Conservation (phyloP, 495 filamentous ascomycete species). For the Podospora appendiculata region DNA sequence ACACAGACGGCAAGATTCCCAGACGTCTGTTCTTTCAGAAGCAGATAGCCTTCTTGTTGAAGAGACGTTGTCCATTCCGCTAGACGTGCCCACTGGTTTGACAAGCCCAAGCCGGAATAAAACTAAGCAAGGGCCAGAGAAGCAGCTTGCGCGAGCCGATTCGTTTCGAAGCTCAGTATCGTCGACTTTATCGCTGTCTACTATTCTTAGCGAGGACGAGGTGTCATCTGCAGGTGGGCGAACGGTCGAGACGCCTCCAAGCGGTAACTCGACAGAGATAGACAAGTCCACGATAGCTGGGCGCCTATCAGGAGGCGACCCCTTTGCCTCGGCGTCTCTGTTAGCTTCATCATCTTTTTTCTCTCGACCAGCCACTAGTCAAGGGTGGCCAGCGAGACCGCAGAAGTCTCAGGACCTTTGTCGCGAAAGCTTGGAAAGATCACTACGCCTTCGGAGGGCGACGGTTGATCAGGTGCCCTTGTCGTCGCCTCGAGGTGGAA, state of each 20-base stretch:
- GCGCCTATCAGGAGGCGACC: not conserved
- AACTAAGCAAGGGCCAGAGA: constrained; percentile 5
- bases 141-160: constrained; percentile 5
- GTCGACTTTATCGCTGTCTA: constrained; percentile 36
- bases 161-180: constrained; percentile 29
- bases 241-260: not conserved
- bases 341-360: no score
- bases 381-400: constrained; percentile 2
- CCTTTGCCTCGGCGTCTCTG: no score
- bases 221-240: constrained; percentile 9
- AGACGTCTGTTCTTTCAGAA: constrained; percentile 27
- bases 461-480: constrained; percentile 1
- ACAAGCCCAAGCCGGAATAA: constrained; percentile 18
- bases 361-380: not conserved
- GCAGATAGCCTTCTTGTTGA: constrained; percentile 21
- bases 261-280: not conserved
- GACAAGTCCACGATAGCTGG: not conserved
- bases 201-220: constrained; percentile 38
- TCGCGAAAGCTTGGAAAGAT: constrained; percentile 8
- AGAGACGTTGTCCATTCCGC: constrained; percentile 8
- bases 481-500: no score
- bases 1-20: constrained; percentile 22
- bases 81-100: constrained; percentile 4
- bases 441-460: constrained; percentile 5
- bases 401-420: constrained; percentile 5